Conservation (phyloP, 108 stramenopile species). For the Nannochloropsis granulata region DNA sequence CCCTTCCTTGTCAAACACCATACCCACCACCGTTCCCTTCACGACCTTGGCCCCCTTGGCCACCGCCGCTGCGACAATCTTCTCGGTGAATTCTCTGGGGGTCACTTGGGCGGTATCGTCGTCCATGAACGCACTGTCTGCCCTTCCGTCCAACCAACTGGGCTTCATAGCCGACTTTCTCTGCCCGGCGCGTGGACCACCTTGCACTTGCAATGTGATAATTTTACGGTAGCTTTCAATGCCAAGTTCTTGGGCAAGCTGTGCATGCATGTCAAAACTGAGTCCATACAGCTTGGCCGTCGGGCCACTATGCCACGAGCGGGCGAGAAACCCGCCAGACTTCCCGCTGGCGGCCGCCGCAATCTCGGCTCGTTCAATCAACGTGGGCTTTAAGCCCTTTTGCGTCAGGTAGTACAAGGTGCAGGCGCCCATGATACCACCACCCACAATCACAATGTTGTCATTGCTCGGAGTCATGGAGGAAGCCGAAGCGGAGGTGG, state of each 20-base stretch:
- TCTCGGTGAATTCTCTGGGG: conserved; percentile 27
- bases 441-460: not conserved
- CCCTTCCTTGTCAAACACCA: not conserved
- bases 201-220: conserved; percentile 17
- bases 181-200: not conserved
- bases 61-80: conserved; percentile 23
- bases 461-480: not conserved
- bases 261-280: conserved; percentile 35
- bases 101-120: conserved; percentile 35
- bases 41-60: conserved; percentile 24
- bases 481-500: not conserved
- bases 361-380: conserved; percentile 23
- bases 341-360: conserved; percentile 38
- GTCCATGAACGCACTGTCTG: conserved; percentile 17
- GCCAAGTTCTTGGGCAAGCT: conserved; percentile 29
- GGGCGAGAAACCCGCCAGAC: not conserved
- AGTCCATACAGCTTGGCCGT: conserved; percentile 24
- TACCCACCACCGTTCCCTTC: conserved; percentile 25
- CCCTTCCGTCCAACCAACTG: not conserved
- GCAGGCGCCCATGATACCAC: conserved; percentile 13
- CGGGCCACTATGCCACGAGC: conserved; percentile 22
- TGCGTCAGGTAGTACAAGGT: conserved; percentile 31
- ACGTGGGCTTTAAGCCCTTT: conserved; percentile 21
- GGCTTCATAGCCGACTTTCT: not conserved
- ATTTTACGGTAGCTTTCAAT: conserved; percentile 34